These are phyloP conservation scores for Pistacia atlantica DNA, from an alignment of 345 rosid genomes.

Conservation along the genomic window DNA sequence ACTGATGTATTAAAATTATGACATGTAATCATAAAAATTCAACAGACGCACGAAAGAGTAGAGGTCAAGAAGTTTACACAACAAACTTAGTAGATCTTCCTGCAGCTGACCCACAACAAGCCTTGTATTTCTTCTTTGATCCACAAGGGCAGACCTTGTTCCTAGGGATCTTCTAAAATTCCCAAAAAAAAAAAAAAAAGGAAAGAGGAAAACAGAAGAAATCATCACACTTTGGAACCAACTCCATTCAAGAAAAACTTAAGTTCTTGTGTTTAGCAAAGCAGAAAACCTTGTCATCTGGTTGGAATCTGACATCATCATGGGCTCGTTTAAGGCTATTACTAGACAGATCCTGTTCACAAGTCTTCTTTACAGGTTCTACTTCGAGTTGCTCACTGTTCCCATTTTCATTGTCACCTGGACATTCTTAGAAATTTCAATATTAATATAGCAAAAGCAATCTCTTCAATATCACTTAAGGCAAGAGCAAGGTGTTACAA, in stretches of 20 bases:
- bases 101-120: slow-evolving; percentile 80
- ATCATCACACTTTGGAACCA: not conserved
- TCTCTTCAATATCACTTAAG: slow-evolving; percentile 16
- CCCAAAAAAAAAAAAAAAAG: not conserved
- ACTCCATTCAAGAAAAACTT: not conserved
- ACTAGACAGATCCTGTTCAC: slow-evolving; percentile 35
- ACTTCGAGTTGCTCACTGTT: slow-evolving; percentile 38
- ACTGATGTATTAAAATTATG: no score
- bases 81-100: slow-evolving; percentile 52
- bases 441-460: slow-evolving; percentile 13
- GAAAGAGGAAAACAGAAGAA: not conserved
- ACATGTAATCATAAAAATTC: no score
- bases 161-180: slow-evolving; percentile 63
- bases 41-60: slow-evolving; percentile 8
- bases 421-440: slow-evolving; percentile 19
- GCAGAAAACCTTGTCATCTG: slow-evolving; percentile 62
- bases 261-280: slow-evolving; percentile 4
- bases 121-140: slow-evolving; percentile 87
- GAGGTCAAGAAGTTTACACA: slow-evolving; percentile 47
- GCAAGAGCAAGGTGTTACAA: slow-evolving; percentile 3
- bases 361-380: slow-evolving; percentile 33
- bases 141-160: slow-evolving; percentile 82
- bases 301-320: slow-evolving; percentile 33
- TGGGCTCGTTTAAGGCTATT: slow-evolving; percentile 30
- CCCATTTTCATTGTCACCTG: slow-evolving; percentile 38